Conservation (phyloP, 495 filamentous ascomycete genomes). For the Diplogelasinospora grovesii region DNA sequence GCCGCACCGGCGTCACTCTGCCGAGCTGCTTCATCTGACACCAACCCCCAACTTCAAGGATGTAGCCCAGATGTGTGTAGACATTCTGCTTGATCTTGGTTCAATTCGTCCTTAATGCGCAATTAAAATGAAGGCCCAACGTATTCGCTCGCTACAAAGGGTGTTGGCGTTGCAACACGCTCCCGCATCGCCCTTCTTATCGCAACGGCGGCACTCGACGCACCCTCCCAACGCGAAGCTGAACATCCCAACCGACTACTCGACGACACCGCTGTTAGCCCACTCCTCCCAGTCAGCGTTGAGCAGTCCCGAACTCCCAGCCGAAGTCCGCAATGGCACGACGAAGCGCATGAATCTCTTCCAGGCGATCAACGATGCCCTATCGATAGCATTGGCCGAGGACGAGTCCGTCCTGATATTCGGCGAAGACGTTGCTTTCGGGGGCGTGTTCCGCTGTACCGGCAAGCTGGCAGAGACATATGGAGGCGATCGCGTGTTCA, state of each 20-base stretch:
- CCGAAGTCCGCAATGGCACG: constrained; percentile 57
- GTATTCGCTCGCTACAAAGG: constrained; percentile 1
- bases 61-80: too few relatives aligned
- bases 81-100: background rate
- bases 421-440: constrained; percentile 95
- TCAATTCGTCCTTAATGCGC: background rate
- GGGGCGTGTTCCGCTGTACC: constrained; percentile 92
- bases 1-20: constrained; percentile 11
- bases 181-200: background rate
- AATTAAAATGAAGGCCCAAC: constrained; percentile 15
- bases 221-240: constrained; percentile 52
- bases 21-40: too few relatives aligned
- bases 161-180: background rate
- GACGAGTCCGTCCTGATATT: constrained; percentile 87
- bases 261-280: constrained; percentile 69
- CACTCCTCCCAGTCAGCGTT: constrained; percentile 69
- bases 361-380: constrained; percentile 84
- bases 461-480: constrained; percentile 84
- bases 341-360: constrained; percentile 86
- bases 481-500: constrained; percentile 87
- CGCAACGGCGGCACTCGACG: constrained; percentile 34
- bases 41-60: too few relatives aligned
- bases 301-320: constrained; percentile 54
- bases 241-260: constrained; percentile 86
- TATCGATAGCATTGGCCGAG: constrained; percentile 71